Conservation (phyloP, 768 basidiomycete species). For the Lactarius psammicola region DNA sequence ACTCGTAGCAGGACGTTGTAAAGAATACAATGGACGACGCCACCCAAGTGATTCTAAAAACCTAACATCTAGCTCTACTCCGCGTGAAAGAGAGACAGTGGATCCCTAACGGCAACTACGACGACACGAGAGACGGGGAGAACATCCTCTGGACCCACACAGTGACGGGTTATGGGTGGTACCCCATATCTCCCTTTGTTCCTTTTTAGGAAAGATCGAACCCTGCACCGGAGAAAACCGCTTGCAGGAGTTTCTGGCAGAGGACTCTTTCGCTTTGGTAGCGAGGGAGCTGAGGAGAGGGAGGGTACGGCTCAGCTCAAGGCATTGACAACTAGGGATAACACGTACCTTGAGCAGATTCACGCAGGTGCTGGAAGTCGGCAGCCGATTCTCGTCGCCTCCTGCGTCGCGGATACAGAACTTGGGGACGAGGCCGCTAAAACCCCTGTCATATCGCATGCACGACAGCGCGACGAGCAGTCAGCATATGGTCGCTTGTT, state of each 20-base stretch:
- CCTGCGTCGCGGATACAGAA: conserved; percentile 88
- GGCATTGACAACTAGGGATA: background rate
- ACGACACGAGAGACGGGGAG: no score
- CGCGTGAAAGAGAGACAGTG: no score
- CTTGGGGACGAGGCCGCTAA: conserved; percentile 82
- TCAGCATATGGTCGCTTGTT: background rate
- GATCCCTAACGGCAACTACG: no score
- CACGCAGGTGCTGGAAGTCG: conserved; percentile 83
- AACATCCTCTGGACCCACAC: no score
- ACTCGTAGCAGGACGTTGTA: no score
- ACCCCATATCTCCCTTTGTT: background rate
- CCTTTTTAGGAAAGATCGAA: conserved; percentile 78
- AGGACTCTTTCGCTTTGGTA: conserved; percentile 65
- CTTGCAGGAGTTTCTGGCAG: conserved; percentile 75
- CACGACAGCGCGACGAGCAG: background rate
- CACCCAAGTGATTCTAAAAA: no score
- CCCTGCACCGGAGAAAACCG: conserved; percentile 84
- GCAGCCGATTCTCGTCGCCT: conserved; percentile 64
- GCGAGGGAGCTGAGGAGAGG: conserved; percentile 55
- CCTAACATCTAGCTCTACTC: no score
- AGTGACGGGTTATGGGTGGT: no score
- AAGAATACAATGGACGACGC: no score
- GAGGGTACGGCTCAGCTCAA: background rate
- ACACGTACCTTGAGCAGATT: conserved; percentile 83
- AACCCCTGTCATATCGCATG: conserved; percentile 68